Evolutionary conservation across 371 early-diverging fungal genomes (phyloP).

Genomic region (Funneliformis caledonium): DNA sequence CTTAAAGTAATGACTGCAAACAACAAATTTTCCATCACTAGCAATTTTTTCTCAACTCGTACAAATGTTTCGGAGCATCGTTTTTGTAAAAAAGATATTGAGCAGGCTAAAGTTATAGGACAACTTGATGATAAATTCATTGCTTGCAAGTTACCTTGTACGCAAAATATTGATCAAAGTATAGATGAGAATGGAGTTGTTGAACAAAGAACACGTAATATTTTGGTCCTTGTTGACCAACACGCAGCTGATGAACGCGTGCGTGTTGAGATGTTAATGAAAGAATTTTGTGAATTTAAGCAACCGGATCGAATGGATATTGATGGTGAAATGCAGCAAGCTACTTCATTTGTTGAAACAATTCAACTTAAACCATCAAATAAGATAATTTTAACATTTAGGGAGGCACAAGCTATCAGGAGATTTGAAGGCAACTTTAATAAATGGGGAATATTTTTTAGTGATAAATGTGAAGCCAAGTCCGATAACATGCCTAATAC

Average conservation of each 20-base stretch:
- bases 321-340: not conserved
- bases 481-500: not conserved
- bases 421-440: constrained; percentile 47
- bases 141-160: constrained; percentile 35
- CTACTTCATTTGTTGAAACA: constrained; percentile 47
- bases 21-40: not conserved
- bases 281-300: constrained; percentile 44
- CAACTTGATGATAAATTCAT: constrained; percentile 42
- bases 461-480: constrained; percentile 44
- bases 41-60: not conserved
- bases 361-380: constrained; percentile 57
- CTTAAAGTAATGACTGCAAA: not conserved
- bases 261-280: constrained; percentile 63
- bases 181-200: not conserved
- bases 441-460: constrained; percentile 67
- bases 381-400: constrained; percentile 49
- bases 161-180: not conserved
- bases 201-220: not conserved
- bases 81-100: constrained; percentile 32
- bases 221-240: constrained; percentile 74
- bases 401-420: constrained; percentile 49
- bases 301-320: not conserved
- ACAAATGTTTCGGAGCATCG: constrained; percentile 17
- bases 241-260: constrained; percentile 89
- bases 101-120: constrained; percentile 38